These are phyloP conservation scores for Tephrocybe sp. DNA, from an alignment of 768 basidiomycete species.

Conservation along the genomic window DNA sequence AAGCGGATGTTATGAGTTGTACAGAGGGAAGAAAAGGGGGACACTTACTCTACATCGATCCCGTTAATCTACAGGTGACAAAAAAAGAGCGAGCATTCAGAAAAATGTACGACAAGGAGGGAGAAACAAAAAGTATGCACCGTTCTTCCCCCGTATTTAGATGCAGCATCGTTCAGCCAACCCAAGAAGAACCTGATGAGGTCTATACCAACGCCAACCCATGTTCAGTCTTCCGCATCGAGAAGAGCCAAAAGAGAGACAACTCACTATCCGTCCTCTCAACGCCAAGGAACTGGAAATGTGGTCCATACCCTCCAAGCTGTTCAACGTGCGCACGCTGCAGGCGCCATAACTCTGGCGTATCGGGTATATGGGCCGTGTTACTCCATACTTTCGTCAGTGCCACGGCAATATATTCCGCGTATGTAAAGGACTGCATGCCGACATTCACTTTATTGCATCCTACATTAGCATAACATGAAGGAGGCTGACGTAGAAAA, in stretches of 20 bases:
- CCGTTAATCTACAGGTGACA: not conserved
- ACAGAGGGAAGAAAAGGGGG: not conserved
- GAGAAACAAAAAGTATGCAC: constrained; percentile 14
- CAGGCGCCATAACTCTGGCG: constrained; percentile 30
- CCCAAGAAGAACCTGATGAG: constrained; percentile 33
- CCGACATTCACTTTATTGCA: constrained; percentile 40
- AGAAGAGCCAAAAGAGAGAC: no score
- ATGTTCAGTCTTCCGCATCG: no score
- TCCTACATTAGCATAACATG: no score
- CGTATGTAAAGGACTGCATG: constrained; percentile 38
- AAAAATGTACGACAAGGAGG: not conserved
- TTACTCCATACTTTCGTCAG: constrained; percentile 38
- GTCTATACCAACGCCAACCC: not conserved
- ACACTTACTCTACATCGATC: constrained; percentile 1
- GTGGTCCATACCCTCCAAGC: constrained; percentile 34
- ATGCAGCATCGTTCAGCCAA: constrained; percentile 40
- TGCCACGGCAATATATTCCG: constrained; percentile 35
- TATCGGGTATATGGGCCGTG: constrained; percentile 33
- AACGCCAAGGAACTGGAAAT: constrained; percentile 34
- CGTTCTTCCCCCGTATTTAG: constrained; percentile 37
- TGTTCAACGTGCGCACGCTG: constrained; percentile 30
- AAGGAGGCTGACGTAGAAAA: no score
- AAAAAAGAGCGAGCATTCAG: not conserved
- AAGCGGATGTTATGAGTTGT: not conserved
- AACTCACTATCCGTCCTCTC: constrained; percentile 26